Percentiles rank a stretch among this genome's conserved stretches.
Evolutionary conservation across 2,329 filamentous ascomycete genomes (phyloP).

Genomic region (Zymoseptoria brevis): DNA sequence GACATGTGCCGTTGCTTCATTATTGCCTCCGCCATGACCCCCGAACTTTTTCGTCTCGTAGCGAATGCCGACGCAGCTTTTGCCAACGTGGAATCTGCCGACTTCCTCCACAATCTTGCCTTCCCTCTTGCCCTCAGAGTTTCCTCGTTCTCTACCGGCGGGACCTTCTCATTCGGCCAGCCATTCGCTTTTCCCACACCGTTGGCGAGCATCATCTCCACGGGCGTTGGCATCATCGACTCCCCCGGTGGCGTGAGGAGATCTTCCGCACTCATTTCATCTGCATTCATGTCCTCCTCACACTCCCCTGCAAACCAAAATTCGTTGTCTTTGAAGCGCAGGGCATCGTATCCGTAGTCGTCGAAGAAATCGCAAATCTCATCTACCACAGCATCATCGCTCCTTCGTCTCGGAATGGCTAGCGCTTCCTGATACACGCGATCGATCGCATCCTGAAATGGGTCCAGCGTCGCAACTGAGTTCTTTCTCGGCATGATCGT

Average conservation of each 20-base stretch:
- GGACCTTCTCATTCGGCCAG: conserved; percentile 1
- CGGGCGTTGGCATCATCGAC: conserved; percentile 11
- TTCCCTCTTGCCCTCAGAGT: conserved; percentile 23
- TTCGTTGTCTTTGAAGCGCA: conserved; percentile 19
- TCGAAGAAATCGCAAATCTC: conserved; percentile 38
- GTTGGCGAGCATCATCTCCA: conserved; percentile 21
- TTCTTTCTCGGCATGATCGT: conserved; percentile 30
- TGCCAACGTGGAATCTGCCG: conserved; percentile 6
- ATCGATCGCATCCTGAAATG: conserved; percentile 31
- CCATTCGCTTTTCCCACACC: conserved; percentile 14
- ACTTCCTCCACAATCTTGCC: conserved; percentile 19
- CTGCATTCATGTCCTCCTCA: neutral
- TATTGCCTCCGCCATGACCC: neutral
- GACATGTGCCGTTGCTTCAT: neutral
- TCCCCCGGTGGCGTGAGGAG: conserved; percentile 21
- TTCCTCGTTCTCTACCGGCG: conserved; percentile 22
- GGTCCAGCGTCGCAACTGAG: conserved; percentile 34
- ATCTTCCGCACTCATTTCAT: conserved; percentile 11
- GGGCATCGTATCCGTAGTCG: conserved; percentile 30
- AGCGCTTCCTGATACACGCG: conserved; percentile 24
- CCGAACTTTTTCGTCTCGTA: conserved; percentile 3
- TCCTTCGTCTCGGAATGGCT: conserved; percentile 22
- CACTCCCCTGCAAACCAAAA: conserved; percentile 1
- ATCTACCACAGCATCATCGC: conserved; percentile 32
- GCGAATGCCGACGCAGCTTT: neutral